Evolutionary conservation across 257 asterid species (phyloP).

Genomic region (Asclepias syriaca): DNA sequence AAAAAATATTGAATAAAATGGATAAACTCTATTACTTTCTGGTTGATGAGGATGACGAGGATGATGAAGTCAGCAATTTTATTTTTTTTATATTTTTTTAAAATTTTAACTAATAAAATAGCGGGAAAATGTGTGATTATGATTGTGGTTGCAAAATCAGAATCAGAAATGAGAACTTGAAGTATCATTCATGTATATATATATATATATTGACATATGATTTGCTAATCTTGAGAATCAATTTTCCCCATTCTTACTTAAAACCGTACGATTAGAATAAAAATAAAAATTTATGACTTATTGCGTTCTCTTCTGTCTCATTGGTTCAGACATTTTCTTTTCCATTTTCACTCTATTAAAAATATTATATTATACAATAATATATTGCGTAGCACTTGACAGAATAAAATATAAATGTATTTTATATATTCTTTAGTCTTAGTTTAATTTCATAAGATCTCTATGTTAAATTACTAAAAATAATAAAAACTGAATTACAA

Average conservation of each 20-base stretch:
- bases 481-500: too few species aligned
- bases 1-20: too few species aligned
- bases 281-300: slow-evolving; percentile 1
- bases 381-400: too few species aligned
- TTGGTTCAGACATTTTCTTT: neutral
- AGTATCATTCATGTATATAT: neutral
- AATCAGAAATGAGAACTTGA: neutral
- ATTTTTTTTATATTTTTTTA: too few species aligned
- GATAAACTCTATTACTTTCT: too few species aligned
- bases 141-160: neutral
- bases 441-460: too few species aligned
- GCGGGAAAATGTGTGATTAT: too few species aligned
- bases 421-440: too few species aligned
- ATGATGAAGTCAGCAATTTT: slow-evolving; percentile 7
- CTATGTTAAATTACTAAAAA: too few species aligned
- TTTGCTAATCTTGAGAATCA: slow-evolving; percentile 2
- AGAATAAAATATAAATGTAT: too few species aligned
- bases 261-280: neutral
- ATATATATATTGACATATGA: neutral
- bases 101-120: neutral
- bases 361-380: too few species aligned
- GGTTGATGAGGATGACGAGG: neutral
- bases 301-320: slow-evolving; percentile 5
- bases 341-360: too few species aligned
- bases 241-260: slow-evolving; percentile 7